Base-by-base conservation (phyloP, 1,139 yeast genomes). In the Scheffersomyces parashehatae region DNA sequence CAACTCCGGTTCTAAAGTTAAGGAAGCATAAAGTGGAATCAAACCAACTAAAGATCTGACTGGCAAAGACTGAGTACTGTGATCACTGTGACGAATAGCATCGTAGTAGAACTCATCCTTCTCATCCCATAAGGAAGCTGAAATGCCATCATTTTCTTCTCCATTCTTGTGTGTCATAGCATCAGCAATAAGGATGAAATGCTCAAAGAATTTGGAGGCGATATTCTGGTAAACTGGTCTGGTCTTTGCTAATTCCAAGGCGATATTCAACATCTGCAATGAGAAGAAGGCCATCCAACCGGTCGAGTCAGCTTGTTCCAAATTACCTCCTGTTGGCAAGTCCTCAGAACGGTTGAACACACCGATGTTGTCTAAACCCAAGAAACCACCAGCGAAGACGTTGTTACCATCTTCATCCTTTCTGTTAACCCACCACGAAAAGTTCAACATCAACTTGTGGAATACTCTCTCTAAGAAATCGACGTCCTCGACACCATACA, bases 211-310 rank as follows among this genome's bases (percentile, higher is more conserved):
- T 67, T 91, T 91, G 43, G 96, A 86, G 2, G 98, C 98, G 66
- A 90, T 88, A 62, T 90, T 95, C 67, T 91, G 97, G 65, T 91
- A 91, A 16, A 88, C 95, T 0, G 90, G 84, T 53, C 90, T 83
- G 40, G 86, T 82, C 62, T 88, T 89, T 29, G 97, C 88, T 56
- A 91, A 77, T 65, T 91, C 98, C 54, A 91, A 77, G 0, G 98
- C 95, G 61, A 91, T 91, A 62, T 90, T 91, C 65, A 91, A 77
- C 97, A 91, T 90, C 62, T 88, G 95, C 54, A 91, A 73, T 33
- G 88, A 82, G 68, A 85, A 91, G 70, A 93, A 91, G 0, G 97
- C 98, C 96, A 91, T 88, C 98, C 98, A 91, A 36, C 97, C 97
- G 6, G 98, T 91, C 28, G 96, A 88, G 64, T 91, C 98, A 1